Evolutionary conservation across 2,329 filamentous ascomycete species (phyloP).

Genomic region (Clonostachys rhizophaga): DNA sequence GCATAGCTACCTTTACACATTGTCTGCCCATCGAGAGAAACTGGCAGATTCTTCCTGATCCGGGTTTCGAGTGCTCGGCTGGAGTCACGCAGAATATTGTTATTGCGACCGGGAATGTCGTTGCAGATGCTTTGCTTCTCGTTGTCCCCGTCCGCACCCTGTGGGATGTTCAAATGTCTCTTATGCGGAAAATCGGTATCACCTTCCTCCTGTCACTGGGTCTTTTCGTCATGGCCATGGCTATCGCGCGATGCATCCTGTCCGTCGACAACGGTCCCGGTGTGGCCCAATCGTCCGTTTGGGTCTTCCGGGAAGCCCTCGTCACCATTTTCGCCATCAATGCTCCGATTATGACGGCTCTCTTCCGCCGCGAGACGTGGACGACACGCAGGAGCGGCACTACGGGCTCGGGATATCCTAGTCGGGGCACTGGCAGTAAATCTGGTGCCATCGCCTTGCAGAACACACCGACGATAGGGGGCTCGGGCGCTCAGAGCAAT

Average conservation of each 20-base stretch:
- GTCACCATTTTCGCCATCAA: constrained; percentile 4
- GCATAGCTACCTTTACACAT: constrained; percentile 1
- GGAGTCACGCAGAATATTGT: constrained; percentile 2
- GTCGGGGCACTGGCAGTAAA: not conserved
- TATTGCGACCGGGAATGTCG: constrained; percentile 2
- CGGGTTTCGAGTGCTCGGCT: constrained; percentile 2
- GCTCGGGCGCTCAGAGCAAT: not conserved
- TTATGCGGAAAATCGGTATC: constrained; percentile 1
- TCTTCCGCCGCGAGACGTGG: constrained; percentile 2
- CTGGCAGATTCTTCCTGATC: constrained; percentile 3
- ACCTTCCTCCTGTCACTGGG: constrained; percentile 2
- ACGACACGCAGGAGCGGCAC: not conserved
- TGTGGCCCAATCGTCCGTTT: constrained; percentile 1
- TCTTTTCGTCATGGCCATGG: constrained; percentile 4
- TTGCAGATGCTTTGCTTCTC: constrained; percentile 1
- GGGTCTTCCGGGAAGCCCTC: constrained; percentile 3
- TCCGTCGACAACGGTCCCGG: constrained; percentile 1
- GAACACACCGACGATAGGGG: too few species aligned
- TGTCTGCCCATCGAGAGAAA: constrained; percentile 1
- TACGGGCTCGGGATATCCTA: not conserved
- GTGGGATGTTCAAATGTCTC: not conserved
- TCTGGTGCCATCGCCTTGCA: not conserved
- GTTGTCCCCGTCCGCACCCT: constrained; percentile 1
- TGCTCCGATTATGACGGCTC: constrained; percentile 1
- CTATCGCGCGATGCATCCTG: constrained; percentile 2